These are phyloP conservation scores for Massarina eburnea DNA, from an alignment of 2,329 filamentous ascomycete species.

Conservation along the genomic window DNA sequence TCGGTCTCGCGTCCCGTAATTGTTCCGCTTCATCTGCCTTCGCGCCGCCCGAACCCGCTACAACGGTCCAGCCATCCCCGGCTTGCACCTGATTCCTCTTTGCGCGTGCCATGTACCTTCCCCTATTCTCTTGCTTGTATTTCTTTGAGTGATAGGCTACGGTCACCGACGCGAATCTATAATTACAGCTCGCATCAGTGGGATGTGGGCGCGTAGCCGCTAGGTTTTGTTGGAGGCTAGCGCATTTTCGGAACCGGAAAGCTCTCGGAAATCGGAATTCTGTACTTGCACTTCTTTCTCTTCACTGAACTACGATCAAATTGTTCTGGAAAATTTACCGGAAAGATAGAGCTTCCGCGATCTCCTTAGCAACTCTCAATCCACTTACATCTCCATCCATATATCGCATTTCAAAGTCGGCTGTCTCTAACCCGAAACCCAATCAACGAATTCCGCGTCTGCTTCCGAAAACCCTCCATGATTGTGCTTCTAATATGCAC, in stretches of 20 bases:
- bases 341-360: too few relatives aligned
- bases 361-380: too few relatives aligned
- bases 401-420: too few relatives aligned
- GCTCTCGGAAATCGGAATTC: too few relatives aligned
- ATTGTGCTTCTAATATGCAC: slow-evolving; percentile 41
- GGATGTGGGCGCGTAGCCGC: slow-evolving; percentile 3
- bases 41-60: slow-evolving; percentile 15
- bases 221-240: not conserved
- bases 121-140: not conserved
- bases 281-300: too few relatives aligned
- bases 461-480: too few relatives aligned
- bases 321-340: too few relatives aligned
- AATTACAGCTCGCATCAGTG: slow-evolving; percentile 23
- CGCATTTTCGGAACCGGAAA: not conserved
- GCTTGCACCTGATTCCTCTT: slow-evolving; percentile 33
- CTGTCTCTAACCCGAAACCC: too few relatives aligned
- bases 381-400: too few relatives aligned
- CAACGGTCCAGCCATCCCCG: slow-evolving; percentile 41
- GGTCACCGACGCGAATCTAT: slow-evolving; percentile 17
- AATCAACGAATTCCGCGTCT: too few relatives aligned
- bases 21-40: not conserved
- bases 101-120: slow-evolving; percentile 20
- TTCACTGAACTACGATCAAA: too few relatives aligned
- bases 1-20: slow-evolving; percentile 16
- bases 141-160: not conserved